Evolutionary conservation across 805 yeast species (phyloP).

Genomic region (Wickerhamomyces sydowiorum): DNA sequence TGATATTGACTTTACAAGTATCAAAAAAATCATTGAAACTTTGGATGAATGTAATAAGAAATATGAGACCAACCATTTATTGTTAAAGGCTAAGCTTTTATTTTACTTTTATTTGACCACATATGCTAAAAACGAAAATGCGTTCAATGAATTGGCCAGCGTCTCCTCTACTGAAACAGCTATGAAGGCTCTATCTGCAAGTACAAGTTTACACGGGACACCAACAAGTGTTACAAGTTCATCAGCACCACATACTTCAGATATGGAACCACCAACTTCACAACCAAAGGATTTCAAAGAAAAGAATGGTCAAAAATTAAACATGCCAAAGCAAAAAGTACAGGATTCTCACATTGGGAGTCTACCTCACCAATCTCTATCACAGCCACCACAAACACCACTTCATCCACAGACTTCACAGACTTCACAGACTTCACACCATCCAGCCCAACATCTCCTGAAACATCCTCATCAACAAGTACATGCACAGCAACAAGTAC

Average conservation of each 20-base stretch:
- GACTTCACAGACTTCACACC: too few species aligned
- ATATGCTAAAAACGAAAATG: constrained; percentile 21
- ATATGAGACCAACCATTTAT: constrained; percentile 15
- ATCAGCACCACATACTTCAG: not conserved
- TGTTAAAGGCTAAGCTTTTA: constrained; percentile 17
- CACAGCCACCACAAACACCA: too few species aligned
- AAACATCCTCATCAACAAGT: too few species aligned
- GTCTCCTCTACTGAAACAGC: not conserved
- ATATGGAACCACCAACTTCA: not conserved
- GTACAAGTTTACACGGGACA: not conserved
- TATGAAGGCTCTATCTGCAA: not conserved
- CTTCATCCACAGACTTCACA: too few species aligned
- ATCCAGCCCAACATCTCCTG: too few species aligned
- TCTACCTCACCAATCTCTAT: too few species aligned
- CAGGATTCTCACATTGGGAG: too few species aligned
- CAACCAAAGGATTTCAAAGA: too few species aligned
- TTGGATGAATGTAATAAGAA: constrained; percentile 10
- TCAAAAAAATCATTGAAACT: constrained; percentile 11
- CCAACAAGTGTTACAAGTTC: not conserved
- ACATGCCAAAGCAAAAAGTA: too few species aligned
- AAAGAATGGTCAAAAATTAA: too few species aligned
- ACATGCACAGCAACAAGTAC: too few species aligned
- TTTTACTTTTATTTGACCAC: constrained; percentile 23
- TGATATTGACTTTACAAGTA: constrained; percentile 11
- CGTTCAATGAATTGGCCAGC: constrained; percentile 5